Base-by-base conservation (phyloP, 164 flowering plant genomes). In the Magnolia kwangsiensis region DNA sequence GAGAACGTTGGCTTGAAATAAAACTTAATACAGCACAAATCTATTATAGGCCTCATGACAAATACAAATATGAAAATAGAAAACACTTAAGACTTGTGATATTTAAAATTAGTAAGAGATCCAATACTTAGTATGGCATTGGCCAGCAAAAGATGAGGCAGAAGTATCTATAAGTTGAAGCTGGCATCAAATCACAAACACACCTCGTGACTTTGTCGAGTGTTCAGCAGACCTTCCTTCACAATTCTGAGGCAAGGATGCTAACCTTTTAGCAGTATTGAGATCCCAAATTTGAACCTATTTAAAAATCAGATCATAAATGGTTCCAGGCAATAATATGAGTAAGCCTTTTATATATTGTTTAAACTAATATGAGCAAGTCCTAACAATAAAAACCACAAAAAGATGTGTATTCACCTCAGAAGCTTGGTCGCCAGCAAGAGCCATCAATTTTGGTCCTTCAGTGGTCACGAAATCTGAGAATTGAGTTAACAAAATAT, bases 251-350 rank as follows among this genome's bases (percentile, higher is more conserved):
- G 90, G 85, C 76, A 96, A 76, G 59, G 80, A 74, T 76, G 79
- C 78, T 63, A 86, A 59, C 82, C 82, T 90, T 83, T 87, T 85
- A 58, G 87, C 92, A 81, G 85, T 79, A 71, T 86, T 82, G 61
- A 94, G 88, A 86, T 96, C 97, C 98, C 97, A 94, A 81, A 96
- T 87, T 82, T 96, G 96, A 80, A 94, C 89, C 98, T 92, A 59
- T 85, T 67, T 67, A 61, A 73, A 76, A 51, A 77, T 55, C 69
- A 83, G 77, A 23, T 68, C 69, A 72, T 11, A 21, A 29, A 67
- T 29, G 18, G 10, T 50, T 49, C 49, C 21, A 29, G 10, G 63
- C 2, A 82, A 73, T 27, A 11, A 58, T 66, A 70, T 74, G 68
- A 78, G 75, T 69, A 74, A 63, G 31, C 64, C 50, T 8, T 21